Conservation (phyloP, 2,329 filamentous ascomycete species). For the Fusarium pseudograminearum region DNA sequence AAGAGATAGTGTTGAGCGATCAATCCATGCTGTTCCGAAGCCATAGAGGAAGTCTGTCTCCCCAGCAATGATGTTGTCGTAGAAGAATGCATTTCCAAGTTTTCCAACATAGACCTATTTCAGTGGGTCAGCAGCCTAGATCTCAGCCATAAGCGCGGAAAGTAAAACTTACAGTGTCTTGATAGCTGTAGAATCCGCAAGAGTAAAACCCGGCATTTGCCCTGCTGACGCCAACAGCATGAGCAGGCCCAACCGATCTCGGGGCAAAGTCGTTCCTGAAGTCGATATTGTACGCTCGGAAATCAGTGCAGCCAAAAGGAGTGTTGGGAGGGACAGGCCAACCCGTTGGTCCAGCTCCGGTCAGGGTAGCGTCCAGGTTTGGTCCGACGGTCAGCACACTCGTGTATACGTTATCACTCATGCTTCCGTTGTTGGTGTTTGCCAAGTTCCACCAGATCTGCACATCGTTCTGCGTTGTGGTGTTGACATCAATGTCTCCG, state of each 20-base stretch:
- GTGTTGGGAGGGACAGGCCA: constrained; percentile 70
- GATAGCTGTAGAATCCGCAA: constrained; percentile 74
- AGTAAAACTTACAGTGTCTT: constrained; percentile 67
- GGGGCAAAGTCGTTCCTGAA: constrained; percentile 71
- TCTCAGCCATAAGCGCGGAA: rapidly evolving
- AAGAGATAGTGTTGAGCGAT: constrained; percentile 65
- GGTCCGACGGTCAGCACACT: constrained; percentile 72
- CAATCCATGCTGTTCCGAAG: constrained; percentile 73
- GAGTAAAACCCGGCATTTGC: constrained; percentile 77
- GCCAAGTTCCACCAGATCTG: constrained; percentile 70
- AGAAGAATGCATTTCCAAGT: constrained; percentile 74
- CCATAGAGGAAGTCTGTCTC: constrained; percentile 78
- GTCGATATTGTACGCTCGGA: constrained; percentile 75
- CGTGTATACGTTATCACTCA: constrained; percentile 72
- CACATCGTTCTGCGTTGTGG: constrained; percentile 58
- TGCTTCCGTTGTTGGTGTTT: constrained; percentile 55
- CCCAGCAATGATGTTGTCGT: constrained; percentile 69
- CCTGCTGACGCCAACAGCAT: constrained; percentile 70
- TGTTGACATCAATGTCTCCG: constrained; percentile 60
- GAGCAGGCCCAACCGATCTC: constrained; percentile 64
- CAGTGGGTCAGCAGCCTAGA: constrained; percentile 11
- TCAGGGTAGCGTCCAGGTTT: constrained; percentile 71
- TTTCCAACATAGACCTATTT: constrained; percentile 72
- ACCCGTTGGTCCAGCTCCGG: constrained; percentile 71
- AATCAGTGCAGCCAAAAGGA: constrained; percentile 72